phyloP scores from a whole-genome alignment of 176 grass and related monocot species.

The Musa schizocarpa region DNA sequence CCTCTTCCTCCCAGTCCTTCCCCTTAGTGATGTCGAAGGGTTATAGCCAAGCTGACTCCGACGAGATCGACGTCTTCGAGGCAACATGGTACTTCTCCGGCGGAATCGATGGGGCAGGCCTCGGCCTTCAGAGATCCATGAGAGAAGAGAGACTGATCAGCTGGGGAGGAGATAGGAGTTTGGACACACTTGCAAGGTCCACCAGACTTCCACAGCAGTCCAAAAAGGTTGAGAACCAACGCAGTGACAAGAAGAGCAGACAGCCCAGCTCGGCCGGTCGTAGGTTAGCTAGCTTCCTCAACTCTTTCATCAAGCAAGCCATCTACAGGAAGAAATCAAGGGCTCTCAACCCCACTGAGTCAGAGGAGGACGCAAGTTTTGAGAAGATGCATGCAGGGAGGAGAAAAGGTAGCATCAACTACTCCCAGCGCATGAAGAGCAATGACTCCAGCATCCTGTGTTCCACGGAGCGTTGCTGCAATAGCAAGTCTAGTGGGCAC shows the following conservation, averaged over 20 bases:
- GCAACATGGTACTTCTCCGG: not conserved
- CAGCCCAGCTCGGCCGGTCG: not conserved
- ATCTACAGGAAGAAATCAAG: slow-evolving; percentile 3
- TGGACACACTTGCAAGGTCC: not conserved
- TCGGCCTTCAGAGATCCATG: not conserved
- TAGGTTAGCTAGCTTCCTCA: not conserved
- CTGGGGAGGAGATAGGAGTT: not conserved
- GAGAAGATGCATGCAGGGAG: not conserved
- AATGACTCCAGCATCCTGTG: too few species aligned
- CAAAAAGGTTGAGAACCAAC: not conserved
- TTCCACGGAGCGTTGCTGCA: too few species aligned
- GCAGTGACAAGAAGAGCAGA: not conserved
- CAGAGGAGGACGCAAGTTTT: not conserved
- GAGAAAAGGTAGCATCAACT: not conserved
- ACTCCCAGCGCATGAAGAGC: too few species aligned
- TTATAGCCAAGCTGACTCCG: not conserved
- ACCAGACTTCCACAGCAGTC: not conserved
- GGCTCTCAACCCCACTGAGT: not conserved
- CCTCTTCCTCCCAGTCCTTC: too few species aligned
- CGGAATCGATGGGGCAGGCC: not conserved
- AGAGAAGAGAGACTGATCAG: not conserved
- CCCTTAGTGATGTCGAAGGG: too few species aligned
- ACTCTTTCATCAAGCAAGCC: not conserved
- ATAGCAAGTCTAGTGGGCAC: not conserved
- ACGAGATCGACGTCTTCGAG: not conserved